phyloP scores from a whole-genome alignment of 257 asterid species.

The Nicotiana obtusifolia region DNA sequence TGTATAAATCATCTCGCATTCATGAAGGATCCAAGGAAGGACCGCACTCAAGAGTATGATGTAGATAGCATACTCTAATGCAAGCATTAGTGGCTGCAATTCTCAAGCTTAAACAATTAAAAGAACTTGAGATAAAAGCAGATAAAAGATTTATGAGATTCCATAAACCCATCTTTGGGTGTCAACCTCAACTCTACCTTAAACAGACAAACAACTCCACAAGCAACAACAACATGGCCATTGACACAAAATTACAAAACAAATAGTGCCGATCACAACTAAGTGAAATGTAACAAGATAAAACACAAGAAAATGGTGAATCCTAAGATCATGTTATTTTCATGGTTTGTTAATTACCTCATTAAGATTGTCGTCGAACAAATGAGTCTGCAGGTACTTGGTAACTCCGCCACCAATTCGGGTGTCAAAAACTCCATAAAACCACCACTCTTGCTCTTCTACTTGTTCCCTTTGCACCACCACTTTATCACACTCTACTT shows the following conservation, averaged over 20 bases:
- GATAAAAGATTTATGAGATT: no score
- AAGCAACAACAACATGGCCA: background rate
- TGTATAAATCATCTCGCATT: no score
- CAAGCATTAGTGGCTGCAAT: no score
- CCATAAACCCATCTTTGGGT: background rate
- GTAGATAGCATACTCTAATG: no score
- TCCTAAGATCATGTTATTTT: background rate
- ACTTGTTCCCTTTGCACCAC: slow-evolving; percentile 44
- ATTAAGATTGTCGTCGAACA: slow-evolving; percentile 36
- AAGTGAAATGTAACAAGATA: background rate
- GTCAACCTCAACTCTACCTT: background rate
- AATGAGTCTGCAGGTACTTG: slow-evolving; percentile 41
- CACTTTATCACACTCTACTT: slow-evolving; percentile 24
- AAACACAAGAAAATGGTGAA: background rate
- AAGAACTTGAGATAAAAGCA: background rate
- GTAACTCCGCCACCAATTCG: slow-evolving; percentile 33
- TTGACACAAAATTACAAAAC: background rate
- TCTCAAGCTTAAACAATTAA: background rate
- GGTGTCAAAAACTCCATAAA: slow-evolving; percentile 52
- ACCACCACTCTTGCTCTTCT: slow-evolving; percentile 44
- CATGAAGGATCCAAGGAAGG: no score
- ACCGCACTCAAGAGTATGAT: no score
- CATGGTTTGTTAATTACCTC: slow-evolving; percentile 25
- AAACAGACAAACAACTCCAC: background rate
- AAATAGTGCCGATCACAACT: background rate